A percentile compares a stretch with the other conserved stretches of the same genome.
Conservation (phyloP, 768 basidiomycete species). For the Mycena latifolia region DNA sequence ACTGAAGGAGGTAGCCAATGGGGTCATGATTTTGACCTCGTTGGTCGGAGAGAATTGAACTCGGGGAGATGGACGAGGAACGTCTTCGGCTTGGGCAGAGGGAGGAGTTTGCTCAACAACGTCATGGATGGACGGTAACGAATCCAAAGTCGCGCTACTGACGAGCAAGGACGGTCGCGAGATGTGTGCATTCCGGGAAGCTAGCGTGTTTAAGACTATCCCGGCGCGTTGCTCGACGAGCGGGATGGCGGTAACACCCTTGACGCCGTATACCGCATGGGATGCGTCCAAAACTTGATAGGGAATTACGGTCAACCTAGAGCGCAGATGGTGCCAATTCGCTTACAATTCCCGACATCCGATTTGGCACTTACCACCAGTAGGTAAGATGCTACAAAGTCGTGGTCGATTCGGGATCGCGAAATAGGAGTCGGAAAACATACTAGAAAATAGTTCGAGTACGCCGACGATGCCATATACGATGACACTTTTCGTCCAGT, state of each 20-base stretch:
- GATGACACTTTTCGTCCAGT: slow-evolving; percentile 70
- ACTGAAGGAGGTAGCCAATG: slow-evolving; percentile 43
- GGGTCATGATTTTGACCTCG: slow-evolving; percentile 60
- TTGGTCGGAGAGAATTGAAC: slow-evolving; percentile 68
- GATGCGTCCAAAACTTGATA: slow-evolving; percentile 72
- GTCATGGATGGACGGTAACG: slow-evolving; percentile 22
- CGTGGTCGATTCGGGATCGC: slow-evolving; percentile 25
- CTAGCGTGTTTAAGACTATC: slow-evolving; percentile 63
- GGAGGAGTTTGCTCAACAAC: slow-evolving; percentile 23
- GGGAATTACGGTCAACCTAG: slow-evolving; percentile 14
- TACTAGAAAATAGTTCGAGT: slow-evolving; percentile 80
- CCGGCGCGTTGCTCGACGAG: slow-evolving; percentile 74
- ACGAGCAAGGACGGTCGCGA: slow-evolving; percentile 62
- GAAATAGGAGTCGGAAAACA: slow-evolving; percentile 35
- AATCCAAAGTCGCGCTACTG: slow-evolving; percentile 40
- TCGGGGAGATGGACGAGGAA: slow-evolving; percentile 44
- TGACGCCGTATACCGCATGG: slow-evolving; percentile 75
- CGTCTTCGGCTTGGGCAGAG: slow-evolving; percentile 30
- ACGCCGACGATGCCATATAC: slow-evolving; percentile 85
- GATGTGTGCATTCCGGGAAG: slow-evolving; percentile 59
- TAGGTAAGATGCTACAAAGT: slow-evolving; percentile 74
- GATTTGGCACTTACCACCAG: slow-evolving; percentile 76
- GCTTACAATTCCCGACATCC: slow-evolving; percentile 77
- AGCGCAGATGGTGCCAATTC: slow-evolving; percentile 11
- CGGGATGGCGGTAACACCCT: slow-evolving; percentile 79